Evolutionary conservation across 148 eudicot genomes (phyloP).

Genomic region (Heliamphora exappendiculata): DNA sequence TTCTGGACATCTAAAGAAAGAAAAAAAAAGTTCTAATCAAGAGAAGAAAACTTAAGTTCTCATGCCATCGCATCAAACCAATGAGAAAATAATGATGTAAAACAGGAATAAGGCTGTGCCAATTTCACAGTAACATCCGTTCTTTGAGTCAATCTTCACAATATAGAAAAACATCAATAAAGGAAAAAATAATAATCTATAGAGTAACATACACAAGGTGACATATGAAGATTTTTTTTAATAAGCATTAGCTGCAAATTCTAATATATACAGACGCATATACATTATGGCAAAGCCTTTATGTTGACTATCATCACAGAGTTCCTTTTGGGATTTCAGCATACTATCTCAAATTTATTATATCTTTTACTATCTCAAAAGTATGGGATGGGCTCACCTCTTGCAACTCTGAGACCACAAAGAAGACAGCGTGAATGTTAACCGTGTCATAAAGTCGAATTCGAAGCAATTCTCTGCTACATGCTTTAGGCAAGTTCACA

Average conservation of each 20-base stretch:
- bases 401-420: slow-evolving; percentile 47
- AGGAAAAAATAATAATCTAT: too few relatives aligned
- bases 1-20: not conserved
- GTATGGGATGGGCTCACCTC: slow-evolving; percentile 23
- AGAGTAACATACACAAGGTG: too few relatives aligned
- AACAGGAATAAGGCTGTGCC: not conserved
- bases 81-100: not conserved
- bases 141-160: not conserved
- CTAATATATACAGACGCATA: not conserved
- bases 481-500: slow-evolving; percentile 35
- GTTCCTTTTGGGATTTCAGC: not conserved
- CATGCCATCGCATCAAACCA: not conserved
- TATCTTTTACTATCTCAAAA: not conserved
- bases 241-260: not conserved
- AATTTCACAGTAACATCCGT: not conserved
- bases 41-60: not conserved
- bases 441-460: slow-evolving; percentile 49
- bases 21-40: not conserved
- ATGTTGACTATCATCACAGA: not conserved
- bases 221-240: too few relatives aligned
- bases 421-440: slow-evolving; percentile 33
- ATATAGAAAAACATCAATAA: not conserved
- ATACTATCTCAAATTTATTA: not conserved
- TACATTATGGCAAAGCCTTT: not conserved
- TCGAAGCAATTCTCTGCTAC: slow-evolving; percentile 37